Evolutionary conservation across 257 asterid species (phyloP).

Genomic region (Nicotiana otophora): DNA sequence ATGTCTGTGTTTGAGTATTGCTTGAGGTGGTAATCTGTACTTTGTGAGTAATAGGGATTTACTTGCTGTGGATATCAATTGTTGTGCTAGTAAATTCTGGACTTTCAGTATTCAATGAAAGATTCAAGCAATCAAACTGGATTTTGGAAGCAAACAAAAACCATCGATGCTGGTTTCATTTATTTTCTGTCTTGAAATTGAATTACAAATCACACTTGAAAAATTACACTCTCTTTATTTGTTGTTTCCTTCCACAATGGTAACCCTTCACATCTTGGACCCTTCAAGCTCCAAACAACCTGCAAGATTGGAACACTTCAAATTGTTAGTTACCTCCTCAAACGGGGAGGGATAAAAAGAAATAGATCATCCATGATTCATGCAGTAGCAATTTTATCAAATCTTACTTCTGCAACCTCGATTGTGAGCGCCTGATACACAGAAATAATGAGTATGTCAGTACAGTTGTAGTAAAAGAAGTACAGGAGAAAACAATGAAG

Average conservation of each 20-base stretch:
- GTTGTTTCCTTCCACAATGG: background rate
- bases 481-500: background rate
- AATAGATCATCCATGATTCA: background rate
- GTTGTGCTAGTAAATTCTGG: background rate
- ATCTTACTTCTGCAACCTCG: constrained; percentile 49
- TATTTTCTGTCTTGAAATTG: background rate
- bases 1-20: background rate
- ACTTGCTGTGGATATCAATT: background rate
- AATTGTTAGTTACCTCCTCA: background rate
- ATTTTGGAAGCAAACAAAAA: background rate
- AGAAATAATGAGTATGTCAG: constrained; percentile 16
- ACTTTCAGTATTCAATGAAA: background rate
- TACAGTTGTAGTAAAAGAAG: background rate
- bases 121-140: background rate
- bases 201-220: background rate
- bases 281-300: constrained; percentile 62
- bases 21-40: background rate
- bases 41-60: background rate
- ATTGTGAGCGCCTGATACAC: constrained; percentile 51
- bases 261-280: background rate
- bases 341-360: background rate
- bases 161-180: background rate
- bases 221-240: background rate
- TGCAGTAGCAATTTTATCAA: background rate
- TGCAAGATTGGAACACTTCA: constrained; percentile 20